Percentiles rank a stretch among this genome's conserved stretches.
Evolutionary conservation across 805 yeast species (phyloP).

Genomic region (Kuraishia piskuri): DNA sequence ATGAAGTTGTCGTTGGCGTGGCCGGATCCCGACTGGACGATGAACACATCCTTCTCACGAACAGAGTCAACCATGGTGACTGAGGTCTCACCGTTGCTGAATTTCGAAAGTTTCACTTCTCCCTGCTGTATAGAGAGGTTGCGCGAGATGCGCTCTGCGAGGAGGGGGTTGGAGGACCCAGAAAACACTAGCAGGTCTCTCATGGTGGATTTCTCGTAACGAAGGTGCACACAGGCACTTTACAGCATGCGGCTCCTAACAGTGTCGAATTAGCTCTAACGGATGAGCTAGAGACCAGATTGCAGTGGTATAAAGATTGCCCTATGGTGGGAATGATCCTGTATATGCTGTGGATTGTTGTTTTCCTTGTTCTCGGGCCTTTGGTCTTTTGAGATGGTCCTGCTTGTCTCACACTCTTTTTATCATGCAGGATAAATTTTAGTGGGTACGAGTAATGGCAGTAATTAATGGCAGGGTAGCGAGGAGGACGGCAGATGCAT

Average conservation of each 20-base stretch:
- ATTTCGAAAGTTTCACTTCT: slow-evolving; percentile 51
- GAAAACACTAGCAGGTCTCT: slow-evolving; percentile 83
- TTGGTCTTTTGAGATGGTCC: neutral
- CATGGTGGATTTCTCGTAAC: too few species aligned
- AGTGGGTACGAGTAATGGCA: neutral
- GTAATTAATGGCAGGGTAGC: neutral
- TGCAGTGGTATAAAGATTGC: too few species aligned
- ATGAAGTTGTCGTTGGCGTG: slow-evolving; percentile 81
- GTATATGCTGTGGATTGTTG: neutral
- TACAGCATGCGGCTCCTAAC: too few species aligned
- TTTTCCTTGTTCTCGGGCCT: neutral
- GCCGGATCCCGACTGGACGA: slow-evolving; percentile 81
- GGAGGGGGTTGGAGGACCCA: slow-evolving; percentile 81
- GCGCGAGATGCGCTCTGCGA: slow-evolving; percentile 68
- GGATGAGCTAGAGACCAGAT: too few species aligned
- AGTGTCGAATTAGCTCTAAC: too few species aligned
- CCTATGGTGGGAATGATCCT: neutral
- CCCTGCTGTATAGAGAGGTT: slow-evolving; percentile 72
- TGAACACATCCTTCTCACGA: slow-evolving; percentile 92
- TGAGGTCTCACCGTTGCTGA: slow-evolving; percentile 90
- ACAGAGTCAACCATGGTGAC: slow-evolving; percentile 83
- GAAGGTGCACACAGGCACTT: too few species aligned
- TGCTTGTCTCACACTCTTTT: neutral
- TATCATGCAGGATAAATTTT: neutral
- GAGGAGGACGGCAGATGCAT: neutral